Base-by-base conservation (phyloP, 2,329 filamentous ascomycete genomes). In the Neobulgaria alba region DNA sequence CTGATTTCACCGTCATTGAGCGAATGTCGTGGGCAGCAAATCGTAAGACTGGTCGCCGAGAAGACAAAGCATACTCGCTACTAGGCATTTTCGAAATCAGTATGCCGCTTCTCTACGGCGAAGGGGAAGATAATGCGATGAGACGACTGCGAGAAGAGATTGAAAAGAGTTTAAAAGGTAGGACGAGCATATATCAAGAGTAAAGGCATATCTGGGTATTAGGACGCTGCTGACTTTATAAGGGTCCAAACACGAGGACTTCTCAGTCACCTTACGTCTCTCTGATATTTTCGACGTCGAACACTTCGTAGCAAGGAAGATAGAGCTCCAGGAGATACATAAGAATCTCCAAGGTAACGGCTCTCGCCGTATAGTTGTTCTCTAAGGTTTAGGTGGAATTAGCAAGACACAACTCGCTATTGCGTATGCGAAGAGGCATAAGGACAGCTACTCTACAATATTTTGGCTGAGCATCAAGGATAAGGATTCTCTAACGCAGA, bases 11-110 rank as follows among this genome's bases (percentile, higher is more conserved):
- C 19, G 29, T 53, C 18, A 18, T 29, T 34, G 35, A 50, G 36
- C 38, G 44, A 46, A 33, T 68, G 60, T 61, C 61, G 0, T 68
- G 64, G 66, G 64, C 65, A 3, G 54, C 57, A 4, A 36, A 47
- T 8, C 56, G 66, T 0, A 21, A 52, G 3, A 67, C 65, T 0
- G 57, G 52, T 0, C 42, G 59, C 3, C 3, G 40, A 0, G 67
- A 71, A 39, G 68, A 70, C 29, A 57, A 57, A n/a, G 65, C 65
- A 0, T 71, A 70, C 30, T 67, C 58, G 8, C 51, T 71, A 0
- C 44, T 71, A 3, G 67, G 67, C 0, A 56, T 70, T 0, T 70
- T 71, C 19, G 55, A 56, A 1, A 57, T 71, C 17, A 60, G 64
- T 29, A 67, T 71, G 61, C 60, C 66, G 0, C 47, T 68, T 3